Evolutionary conservation across 768 basidiomycete species (phyloP).

Genomic region (Suillus variegatus): DNA sequence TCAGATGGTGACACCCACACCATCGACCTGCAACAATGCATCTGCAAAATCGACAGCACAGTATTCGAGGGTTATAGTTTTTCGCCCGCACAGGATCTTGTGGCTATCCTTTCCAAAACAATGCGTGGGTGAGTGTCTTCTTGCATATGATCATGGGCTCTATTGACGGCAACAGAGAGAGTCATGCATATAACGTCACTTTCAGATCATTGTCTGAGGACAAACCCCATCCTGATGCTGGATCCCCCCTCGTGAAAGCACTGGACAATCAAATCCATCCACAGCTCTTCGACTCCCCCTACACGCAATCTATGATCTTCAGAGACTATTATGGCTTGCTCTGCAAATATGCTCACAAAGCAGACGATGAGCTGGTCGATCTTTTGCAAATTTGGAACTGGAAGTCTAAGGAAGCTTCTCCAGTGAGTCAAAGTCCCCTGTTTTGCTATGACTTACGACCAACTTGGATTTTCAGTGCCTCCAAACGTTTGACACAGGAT

Average conservation of each 20-base stretch:
- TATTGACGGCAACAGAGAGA: not conserved
- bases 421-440: not conserved
- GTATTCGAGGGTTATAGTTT: not conserved
- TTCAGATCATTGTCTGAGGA: conserved; percentile 1
- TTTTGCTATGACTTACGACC: not conserved
- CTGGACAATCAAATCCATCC: not conserved
- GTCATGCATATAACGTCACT: not conserved
- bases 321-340: not conserved
- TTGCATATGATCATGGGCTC: not conserved
- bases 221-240: not conserved
- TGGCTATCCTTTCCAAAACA: not conserved
- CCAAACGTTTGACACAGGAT: not conserved
- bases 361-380: not conserved
- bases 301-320: not conserved
- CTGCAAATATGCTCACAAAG: not conserved
- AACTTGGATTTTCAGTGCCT: not conserved
- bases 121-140: not conserved
- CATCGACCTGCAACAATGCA: not conserved
- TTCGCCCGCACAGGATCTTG: conserved; percentile 1
- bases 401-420: not conserved
- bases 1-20: not conserved
- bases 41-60: not conserved
- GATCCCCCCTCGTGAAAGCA: not conserved
- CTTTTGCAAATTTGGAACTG: conserved; percentile 2
- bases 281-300: too few relatives aligned